Evolutionary conservation across 2,329 filamentous ascomycete genomes (phyloP).

Genomic region (Davidsoniella virescens): DNA sequence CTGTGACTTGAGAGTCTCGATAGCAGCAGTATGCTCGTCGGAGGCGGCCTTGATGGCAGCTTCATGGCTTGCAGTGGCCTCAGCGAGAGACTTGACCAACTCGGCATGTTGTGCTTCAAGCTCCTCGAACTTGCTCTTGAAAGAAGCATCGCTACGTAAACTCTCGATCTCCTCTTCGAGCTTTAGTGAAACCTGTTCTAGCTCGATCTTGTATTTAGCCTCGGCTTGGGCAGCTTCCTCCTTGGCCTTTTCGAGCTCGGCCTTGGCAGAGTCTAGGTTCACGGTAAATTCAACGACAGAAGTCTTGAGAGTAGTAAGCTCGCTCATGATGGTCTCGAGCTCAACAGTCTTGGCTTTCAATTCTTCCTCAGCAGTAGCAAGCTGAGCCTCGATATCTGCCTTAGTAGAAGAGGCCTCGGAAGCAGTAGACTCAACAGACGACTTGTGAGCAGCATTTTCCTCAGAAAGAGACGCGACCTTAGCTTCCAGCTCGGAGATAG

Average conservation of each 20-base stretch:
- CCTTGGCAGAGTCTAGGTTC: conserved; percentile 29
- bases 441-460: conserved; percentile 35
- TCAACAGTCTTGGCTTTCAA: conserved; percentile 5
- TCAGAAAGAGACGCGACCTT: conserved; percentile 33
- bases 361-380: conserved; percentile 26
- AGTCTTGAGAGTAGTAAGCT: conserved; percentile 30
- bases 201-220: conserved; percentile 39
- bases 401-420: conserved; percentile 32
- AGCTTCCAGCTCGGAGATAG: conserved; percentile 30
- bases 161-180: conserved; percentile 50
- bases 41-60: conserved; percentile 28
- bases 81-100: conserved; percentile 23
- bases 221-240: conserved; percentile 36
- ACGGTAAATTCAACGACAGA: conserved; percentile 33
- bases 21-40: conserved; percentile 28
- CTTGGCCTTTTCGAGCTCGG: conserved; percentile 28
- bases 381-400: conserved; percentile 26
- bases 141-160: conserved; percentile 44
- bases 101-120: conserved; percentile 41
- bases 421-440: conserved; percentile 31
- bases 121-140: conserved; percentile 46
- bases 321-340: conserved; percentile 24
- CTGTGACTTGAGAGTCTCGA: conserved; percentile 38
- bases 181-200: conserved; percentile 42
- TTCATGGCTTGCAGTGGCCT: conserved; percentile 24